A percentile compares a stretch with the other conserved stretches of the same genome.
Evolutionary conservation across 139 green algal genomes (phyloP).

Genomic region (Volvox africanus): DNA sequence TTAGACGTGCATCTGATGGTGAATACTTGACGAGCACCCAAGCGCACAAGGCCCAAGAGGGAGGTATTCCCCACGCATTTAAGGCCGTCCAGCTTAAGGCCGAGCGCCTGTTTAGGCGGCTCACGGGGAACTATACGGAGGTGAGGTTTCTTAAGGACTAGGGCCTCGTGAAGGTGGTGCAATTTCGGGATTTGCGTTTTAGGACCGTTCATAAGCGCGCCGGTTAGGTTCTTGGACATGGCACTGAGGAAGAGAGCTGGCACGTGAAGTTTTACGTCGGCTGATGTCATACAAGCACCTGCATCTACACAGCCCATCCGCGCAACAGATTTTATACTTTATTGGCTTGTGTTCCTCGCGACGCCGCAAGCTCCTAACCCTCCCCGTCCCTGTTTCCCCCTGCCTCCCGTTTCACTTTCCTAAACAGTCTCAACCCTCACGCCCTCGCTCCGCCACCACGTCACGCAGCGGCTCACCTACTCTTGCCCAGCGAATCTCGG

Average conservation of each 20-base stretch:
- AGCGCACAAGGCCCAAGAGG: background rate
- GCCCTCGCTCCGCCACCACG: conserved; percentile 2
- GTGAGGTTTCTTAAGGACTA: background rate
- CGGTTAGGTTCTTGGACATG: too few relatives aligned
- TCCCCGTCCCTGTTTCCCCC: too few relatives aligned
- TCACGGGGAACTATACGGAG: background rate
- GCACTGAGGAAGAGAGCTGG: too few relatives aligned
- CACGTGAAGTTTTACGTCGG: too few relatives aligned
- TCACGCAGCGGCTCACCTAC: background rate
- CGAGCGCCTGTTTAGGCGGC: conserved; percentile 2
- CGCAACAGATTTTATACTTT: too few relatives aligned
- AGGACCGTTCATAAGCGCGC: too few relatives aligned
- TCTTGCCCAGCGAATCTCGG: background rate
- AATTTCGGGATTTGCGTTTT: too few relatives aligned
- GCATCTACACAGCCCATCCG: too few relatives aligned
- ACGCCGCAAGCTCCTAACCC: too few relatives aligned
- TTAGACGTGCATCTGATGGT: conserved; percentile 22
- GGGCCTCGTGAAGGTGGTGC: too few relatives aligned
- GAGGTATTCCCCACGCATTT: background rate
- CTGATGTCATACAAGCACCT: too few relatives aligned
- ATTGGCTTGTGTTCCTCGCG: too few relatives aligned
- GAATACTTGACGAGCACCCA: background rate
- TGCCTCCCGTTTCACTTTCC: background rate
- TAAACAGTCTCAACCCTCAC: background rate
- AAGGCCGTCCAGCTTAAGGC: conserved; percentile 1